phyloP scores from a whole-genome alignment of 202 grass and related monocot species.

The Brachypodium distachyon region DNA sequence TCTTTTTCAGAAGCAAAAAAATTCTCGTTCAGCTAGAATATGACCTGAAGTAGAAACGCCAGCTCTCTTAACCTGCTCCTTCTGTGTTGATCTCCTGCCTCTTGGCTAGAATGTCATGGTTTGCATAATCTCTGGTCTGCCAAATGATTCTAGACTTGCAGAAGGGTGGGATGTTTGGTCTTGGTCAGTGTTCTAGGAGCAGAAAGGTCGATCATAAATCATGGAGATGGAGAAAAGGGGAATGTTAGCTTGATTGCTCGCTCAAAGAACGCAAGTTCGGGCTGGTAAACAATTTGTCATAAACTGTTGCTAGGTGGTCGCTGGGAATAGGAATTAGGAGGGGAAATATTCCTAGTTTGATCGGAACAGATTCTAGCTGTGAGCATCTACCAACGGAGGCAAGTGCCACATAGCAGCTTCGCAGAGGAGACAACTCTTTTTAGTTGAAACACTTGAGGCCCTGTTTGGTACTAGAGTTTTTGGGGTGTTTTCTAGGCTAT shows the following conservation, averaged over 20 bases:
- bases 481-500: too few species aligned
- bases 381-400: not conserved
- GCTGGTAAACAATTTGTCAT: too few species aligned
- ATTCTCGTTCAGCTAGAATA: too few species aligned
- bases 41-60: not conserved
- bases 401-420: not conserved
- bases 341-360: not conserved
- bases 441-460: too few species aligned
- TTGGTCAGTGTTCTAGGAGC: not conserved
- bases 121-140: not conserved
- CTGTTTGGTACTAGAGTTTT: too few species aligned
- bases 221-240: not conserved
- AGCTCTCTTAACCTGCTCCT: too few species aligned
- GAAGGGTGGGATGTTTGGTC: not conserved
- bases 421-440: not conserved
- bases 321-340: not conserved
- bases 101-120: not conserved
- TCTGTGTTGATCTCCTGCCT: too few species aligned
- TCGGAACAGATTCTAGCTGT: not conserved
- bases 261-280: not conserved
- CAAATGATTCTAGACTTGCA: not conserved
- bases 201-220: not conserved
- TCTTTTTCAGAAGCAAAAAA: too few species aligned
- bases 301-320: not conserved
- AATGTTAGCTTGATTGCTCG: not conserved